Evolutionary conservation across 1,284 basidiomycete genomes (phyloP), one percentile per base, ranked within the genome.

Genomic region (Microbotryomycetes sp.): DNA sequence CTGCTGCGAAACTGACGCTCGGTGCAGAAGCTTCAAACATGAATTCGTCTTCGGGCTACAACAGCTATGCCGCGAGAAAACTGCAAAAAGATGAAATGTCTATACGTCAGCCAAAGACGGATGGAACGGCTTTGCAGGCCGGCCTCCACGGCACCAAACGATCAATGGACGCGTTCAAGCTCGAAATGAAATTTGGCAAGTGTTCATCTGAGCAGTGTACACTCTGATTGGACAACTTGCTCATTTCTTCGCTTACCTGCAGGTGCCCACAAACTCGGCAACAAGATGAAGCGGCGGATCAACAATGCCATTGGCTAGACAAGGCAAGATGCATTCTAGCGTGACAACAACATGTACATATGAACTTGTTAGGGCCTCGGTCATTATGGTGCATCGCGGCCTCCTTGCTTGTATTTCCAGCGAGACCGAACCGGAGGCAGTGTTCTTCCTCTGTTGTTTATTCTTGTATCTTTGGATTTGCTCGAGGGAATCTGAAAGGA

Each of bases 131-230:
- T 31, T 24, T 69, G 15, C 65, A 64, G 6, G 65, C 67, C 2
- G 67, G 67, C 5, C 57, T 67, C 52, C 67, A 69, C 29, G 67
- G 67, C 5, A 59, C 66, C 57, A 67, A 67, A 49, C 53, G 67
- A 9, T 57, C 53, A 16, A 64, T 56, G 61, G 67, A 67, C 30
- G 65, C 58, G 28, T 69, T 69, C 62, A 69, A 69, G 57, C 52
- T 67, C 31, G 66, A 67, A 5, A 61, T 59, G 56, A 54, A 52
- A 52, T 63, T 67, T 21, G 63, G 60, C 13, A 27, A 52, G 50
- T 52, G 24, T 21, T n/a, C n/a, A n/a, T n/a, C n/a, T n/a, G n/a
- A n/a, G n/a, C n/a, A n/a, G n/a, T n/a, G n/a, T n/a, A n/a, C n/a
- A n/a, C n/a, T n/a, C n/a, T n/a, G n/a, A n/a, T n/a, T n/a, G n/a